Percentiles rank a stretch among this genome's conserved stretches.
Evolutionary conservation across 352 stramenopile genomes (phyloP).

Genomic region (Pythium periplocum): DNA sequence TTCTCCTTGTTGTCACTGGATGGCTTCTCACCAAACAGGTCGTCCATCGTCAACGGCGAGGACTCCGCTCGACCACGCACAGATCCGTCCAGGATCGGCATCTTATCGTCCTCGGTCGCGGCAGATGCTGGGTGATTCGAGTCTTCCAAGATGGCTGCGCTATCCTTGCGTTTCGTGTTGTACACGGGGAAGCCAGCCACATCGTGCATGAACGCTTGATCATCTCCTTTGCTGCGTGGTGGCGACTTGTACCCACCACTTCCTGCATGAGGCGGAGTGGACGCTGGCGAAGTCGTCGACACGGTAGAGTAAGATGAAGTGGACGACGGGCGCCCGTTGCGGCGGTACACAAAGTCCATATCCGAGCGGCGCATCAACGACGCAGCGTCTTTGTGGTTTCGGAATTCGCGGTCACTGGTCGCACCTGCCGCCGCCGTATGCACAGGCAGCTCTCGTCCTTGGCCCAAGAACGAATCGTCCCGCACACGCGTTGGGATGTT

Average conservation of each 20-base stretch:
- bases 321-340: conserved; percentile 1
- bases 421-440: conserved; percentile 1
- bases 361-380: conserved; percentile 8
- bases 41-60: conserved; percentile 20
- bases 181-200: no score
- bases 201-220: no score
- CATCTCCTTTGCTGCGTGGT: no score
- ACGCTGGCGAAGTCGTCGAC: not conserved
- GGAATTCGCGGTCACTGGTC: conserved; percentile 1
- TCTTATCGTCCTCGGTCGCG: conserved; percentile 12
- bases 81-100: conserved; percentile 8
- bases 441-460: not conserved
- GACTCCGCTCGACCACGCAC: conserved; percentile 13
- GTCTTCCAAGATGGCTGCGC: no score
- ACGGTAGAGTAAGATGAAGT: not conserved
- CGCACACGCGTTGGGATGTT: conserved; percentile 5
- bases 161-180: no score
- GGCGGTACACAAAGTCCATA: conserved; percentile 14
- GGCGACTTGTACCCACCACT: no score
- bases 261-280: not conserved
- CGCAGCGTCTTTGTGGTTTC: conserved; percentile 1
- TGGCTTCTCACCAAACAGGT: conserved; percentile 9
- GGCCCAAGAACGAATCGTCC: conserved; percentile 21
- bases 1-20: conserved; percentile 4
- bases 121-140: no score